phyloP scores from a whole-genome alignment of 768 basidiomycete genomes.

The Astraeus odoratus region DNA sequence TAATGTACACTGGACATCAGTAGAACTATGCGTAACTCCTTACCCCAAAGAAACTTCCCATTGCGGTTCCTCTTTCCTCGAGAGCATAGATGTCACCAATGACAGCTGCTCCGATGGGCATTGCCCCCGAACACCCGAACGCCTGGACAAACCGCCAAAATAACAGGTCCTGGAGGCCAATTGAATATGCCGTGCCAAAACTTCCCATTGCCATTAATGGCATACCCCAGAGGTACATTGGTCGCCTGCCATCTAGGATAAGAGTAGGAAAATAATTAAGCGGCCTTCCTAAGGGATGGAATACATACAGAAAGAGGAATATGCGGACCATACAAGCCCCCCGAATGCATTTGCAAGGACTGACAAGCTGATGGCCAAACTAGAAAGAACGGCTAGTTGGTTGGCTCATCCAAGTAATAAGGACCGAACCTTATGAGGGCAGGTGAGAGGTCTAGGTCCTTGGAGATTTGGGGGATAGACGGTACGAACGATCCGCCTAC shows the following conservation, averaged over 20 bases:
- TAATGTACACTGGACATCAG: neutral
- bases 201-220: conserved; percentile 56
- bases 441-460: conserved; percentile 52
- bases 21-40: conserved; percentile 7
- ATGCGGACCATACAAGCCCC: conserved; percentile 45
- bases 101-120: conserved; percentile 51
- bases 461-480: conserved; percentile 65
- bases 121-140: conserved; percentile 50
- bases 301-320: conserved; percentile 43
- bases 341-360: conserved; percentile 39
- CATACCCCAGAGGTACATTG: conserved; percentile 50
- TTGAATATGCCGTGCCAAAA: conserved; percentile 48
- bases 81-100: conserved; percentile 62
- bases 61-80: conserved; percentile 53
- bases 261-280: neutral
- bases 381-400: conserved; percentile 11
- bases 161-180: conserved; percentile 40
- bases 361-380: conserved; percentile 46
- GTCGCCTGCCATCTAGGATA: conserved; percentile 53
- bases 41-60: conserved; percentile 54
- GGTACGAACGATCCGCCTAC: conserved; percentile 66
- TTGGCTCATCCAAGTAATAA: neutral
- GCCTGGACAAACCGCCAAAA: conserved; percentile 61
- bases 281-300: neutral
- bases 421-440: conserved; percentile 50